Evolutionary conservation across 192 early-diverging fungal species (phyloP), one percentile per base, ranked within the genome.

Genomic region (Coemansia sp.): DNA sequence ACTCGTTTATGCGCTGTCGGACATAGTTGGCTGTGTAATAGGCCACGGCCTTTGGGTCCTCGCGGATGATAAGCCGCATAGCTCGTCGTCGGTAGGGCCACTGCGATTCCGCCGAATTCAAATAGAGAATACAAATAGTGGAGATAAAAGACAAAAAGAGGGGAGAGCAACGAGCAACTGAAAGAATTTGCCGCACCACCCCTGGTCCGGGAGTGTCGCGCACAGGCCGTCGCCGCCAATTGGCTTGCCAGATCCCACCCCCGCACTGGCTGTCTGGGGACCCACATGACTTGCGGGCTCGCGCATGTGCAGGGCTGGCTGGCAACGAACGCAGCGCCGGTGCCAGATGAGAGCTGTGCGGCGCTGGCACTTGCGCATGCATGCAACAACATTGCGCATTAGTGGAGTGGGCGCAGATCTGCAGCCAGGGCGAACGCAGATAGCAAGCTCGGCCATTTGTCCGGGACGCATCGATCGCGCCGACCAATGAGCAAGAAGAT

Each of bases 1-100:
- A 92, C 52, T 86, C 82, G 59, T 84, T 80, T 44, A 92, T 89
- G 58, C 90, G 81, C 64, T 84, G 78, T 38, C 81, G 83, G 56
- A 92, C 72, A 64, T 92, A 92, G 70, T 85, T 80, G 48, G 90
- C 87, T 82, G 70, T 74, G 42, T 67, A 74, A 50, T 63, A 74
- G 46, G 70, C 70, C 47, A 74, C 70, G 27, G 70, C 70, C 60
- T 74, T 74, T 31, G 70, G 70, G 64, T 74, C 70, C 59, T 74
- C 64, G 32, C 70, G 70, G 38, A 74, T 67, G 30, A 74, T 67
- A 49, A 74, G 70, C 50, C 70, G 63, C 70, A 74, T 74, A 5
- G 54, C 50, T 46, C 49, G 41, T 19, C 22, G 38, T 10, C 25
- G 6, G 32, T 50, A 30, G n/a, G 25, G 10, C 12, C 14, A 25